Evolutionary conservation across 2,329 filamentous ascomycete species (phyloP), one percentile per base, ranked within the genome.

Genomic region (Boeremia exigua): DNA sequence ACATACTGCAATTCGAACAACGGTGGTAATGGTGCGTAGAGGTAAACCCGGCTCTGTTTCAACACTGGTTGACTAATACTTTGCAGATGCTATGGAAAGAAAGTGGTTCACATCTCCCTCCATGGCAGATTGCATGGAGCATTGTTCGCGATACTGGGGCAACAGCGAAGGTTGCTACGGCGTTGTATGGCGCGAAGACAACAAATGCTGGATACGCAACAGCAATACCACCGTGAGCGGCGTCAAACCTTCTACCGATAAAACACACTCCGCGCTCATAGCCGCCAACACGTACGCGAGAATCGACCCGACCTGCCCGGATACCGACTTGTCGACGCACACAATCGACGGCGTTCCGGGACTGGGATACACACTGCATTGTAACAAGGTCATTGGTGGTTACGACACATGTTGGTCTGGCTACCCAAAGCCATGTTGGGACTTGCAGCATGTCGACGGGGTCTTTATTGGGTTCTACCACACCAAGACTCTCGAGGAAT

Each of bases 141-240:
- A 58, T 34, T 74, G 71, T 54, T 73, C 70, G 25, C 60, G 71
- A 36, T 74, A 59, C 54, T 69, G 65, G 65, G 70, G 69, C 12
- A 46, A 59, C 0, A 54, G 63, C 29, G 70, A 69, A 56, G 71
- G 69, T 7, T 74, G 71, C 54, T 74, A 63, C 30, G 70, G 70
- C 10, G 48, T 71, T 0, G 65, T 70, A 32, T 74, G 66, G 66
- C 15, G 54, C 49, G 44, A 51, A 40, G 42, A 53, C 25, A 52
- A 54, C 17, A 36, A 63, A 6, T 74, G 71, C 48, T 74, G 69
- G 69, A 47, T 74, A 3, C 63, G 65, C 12, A 72, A 68, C 52
- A 65, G 60, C 32, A 69, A 58, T 4, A 68, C 63, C 2, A 57
- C 48, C 15, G 53, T 59, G 2, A 42, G 28, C n/a, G 33, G 47